These are phyloP conservation scores for Penicillium nordicum DNA, from an alignment of 2,329 filamentous ascomycete genomes.

Conservation along the genomic window DNA sequence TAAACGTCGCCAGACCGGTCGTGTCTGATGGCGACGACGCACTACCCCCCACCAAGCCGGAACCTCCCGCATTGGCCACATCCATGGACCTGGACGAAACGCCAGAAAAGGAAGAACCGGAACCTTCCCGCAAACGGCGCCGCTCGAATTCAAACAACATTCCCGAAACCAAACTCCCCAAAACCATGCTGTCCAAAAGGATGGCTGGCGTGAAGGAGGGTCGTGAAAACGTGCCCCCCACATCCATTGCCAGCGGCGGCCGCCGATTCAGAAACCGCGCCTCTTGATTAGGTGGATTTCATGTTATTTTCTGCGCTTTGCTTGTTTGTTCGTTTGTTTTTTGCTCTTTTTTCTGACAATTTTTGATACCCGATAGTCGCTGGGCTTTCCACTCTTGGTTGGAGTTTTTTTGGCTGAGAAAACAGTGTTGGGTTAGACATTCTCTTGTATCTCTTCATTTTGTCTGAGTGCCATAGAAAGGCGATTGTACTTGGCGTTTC, in stretches of 20 bases:
- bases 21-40: slow-evolving; percentile 19
- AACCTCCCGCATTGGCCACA: slow-evolving; percentile 7
- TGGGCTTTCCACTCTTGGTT: slow-evolving; percentile 16
- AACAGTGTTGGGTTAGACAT: slow-evolving; percentile 11
- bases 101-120: slow-evolving; percentile 21
- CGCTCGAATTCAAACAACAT: slow-evolving; percentile 26
- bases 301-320: not conserved
- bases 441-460: slow-evolving; percentile 13
- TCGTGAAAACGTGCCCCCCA: slow-evolving; percentile 43
- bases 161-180: slow-evolving; percentile 42
- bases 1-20: slow-evolving; percentile 43
- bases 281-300: slow-evolving; percentile 19
- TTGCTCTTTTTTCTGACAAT: slow-evolving; percentile 7
- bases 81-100: slow-evolving; percentile 13
- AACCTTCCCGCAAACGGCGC: slow-evolving; percentile 29
- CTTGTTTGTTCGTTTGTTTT: slow-evolving; percentile 1
- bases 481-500: slow-evolving; percentile 1
- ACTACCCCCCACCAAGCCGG: slow-evolving; percentile 9
- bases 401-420: slow-evolving; percentile 21
- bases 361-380: slow-evolving; percentile 26
- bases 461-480: slow-evolving; percentile 6
- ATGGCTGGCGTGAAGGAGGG: slow-evolving; percentile 44
- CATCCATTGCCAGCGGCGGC: slow-evolving; percentile 24
- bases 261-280: slow-evolving; percentile 33
- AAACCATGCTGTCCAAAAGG: slow-evolving; percentile 40